phyloP scores from a whole-genome alignment of 768 basidiomycete species.

The Neoboletus brunneissimus region DNA sequence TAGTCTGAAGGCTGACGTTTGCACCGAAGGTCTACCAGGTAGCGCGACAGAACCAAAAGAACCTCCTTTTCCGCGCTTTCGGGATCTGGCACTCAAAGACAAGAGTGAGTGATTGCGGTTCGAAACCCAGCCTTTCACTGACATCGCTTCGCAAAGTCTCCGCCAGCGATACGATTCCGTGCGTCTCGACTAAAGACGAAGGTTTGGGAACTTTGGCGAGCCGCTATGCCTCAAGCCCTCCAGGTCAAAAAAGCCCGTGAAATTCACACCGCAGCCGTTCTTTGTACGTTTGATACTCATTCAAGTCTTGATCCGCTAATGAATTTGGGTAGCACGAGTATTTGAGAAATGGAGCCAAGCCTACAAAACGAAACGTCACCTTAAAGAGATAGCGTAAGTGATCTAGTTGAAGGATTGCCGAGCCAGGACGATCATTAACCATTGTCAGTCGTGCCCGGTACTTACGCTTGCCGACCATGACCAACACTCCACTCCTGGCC shows the following conservation, averaged over 20 bases:
- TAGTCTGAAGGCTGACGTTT: constrained; percentile 5
- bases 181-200: constrained; percentile 57
- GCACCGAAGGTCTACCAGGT: constrained; percentile 42
- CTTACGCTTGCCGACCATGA: constrained; percentile 64
- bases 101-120: constrained; percentile 42
- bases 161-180: constrained; percentile 78
- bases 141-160: constrained; percentile 45
- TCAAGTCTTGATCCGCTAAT: constrained; percentile 4
- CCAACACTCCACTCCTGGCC: constrained; percentile 36
- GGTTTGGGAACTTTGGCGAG: constrained; percentile 65
- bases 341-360: constrained; percentile 68
- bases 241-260: constrained; percentile 67
- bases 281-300: constrained; percentile 47
- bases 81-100: constrained; percentile 74
- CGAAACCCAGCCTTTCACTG: constrained; percentile 3
- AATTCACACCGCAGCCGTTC: constrained; percentile 46
- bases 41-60: constrained; percentile 54
- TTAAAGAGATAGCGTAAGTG: constrained; percentile 83
- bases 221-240: constrained; percentile 66
- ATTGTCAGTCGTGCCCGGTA: constrained; percentile 70
- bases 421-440: constrained; percentile 27
- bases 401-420: constrained; percentile 8
- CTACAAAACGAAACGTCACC: constrained; percentile 65
- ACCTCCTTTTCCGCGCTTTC: constrained; percentile 64
- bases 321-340: constrained; percentile 39